Evolutionary conservation across 345 rosid genomes (phyloP), one percentile per base, ranked within the genome.

Genomic region (Odontarrhena argentea): DNA sequence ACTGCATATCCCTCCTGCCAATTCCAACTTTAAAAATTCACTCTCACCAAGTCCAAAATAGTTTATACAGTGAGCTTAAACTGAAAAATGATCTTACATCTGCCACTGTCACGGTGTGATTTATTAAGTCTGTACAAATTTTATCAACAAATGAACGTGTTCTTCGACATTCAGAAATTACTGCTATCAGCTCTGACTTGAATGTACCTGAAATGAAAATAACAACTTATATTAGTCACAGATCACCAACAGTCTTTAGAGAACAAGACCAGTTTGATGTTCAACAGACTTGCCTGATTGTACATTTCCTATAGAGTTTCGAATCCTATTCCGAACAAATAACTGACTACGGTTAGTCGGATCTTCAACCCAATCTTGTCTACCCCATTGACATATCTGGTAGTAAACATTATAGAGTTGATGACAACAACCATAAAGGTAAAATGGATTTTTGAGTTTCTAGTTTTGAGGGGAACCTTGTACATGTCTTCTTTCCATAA

Each of bases 251-350:
- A 18, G 45, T 43, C 2, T 40, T 49, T 28, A 15, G 2, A 15
- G 8, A 42, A 35, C 18, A 51, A 26, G 35, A 35, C 43, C 0
- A 1, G 43, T 30, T 46, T 64, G 51, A 35, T 50, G 43, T 61
- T 55, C 12, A 10, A 55, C 3, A 62, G 53, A 79, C 89, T 82
- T 74, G 84, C 98, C 71, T 74, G 96, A 86, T 57, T 84, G 71
- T 57, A 84, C 49, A 42, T 72, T 71, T 74, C 66, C 82, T 55
- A 93, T 79, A 46, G 97, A 82, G 69, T 80, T 76, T 32, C 92
- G 83, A 73, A 90, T 93, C 80, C 97, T 84, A 55, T 86, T 93
- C 43, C 98, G 84, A 61, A 79, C 98, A 83, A 81, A 93, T 45
- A 84, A 68, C 15, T 78, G 73, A 68, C 79, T 93, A 73, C 49